Evolutionary conservation across 2,329 filamentous ascomycete species (phyloP).

Genomic region (Hirsutella thompsonii): DNA sequence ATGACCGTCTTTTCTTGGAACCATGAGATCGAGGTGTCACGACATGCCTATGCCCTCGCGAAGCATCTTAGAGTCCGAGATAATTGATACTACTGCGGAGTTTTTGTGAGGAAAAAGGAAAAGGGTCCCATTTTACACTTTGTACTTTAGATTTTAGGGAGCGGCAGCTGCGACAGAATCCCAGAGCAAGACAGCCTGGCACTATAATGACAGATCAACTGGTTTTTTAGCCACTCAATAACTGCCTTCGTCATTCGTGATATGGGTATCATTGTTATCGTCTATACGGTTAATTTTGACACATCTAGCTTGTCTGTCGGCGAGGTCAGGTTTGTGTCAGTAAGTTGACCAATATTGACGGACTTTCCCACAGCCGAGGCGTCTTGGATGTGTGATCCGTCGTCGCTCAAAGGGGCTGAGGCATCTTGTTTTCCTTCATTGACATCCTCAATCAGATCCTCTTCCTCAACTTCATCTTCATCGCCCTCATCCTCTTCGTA

Average conservation of each 20-base stretch:
- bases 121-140: constrained; percentile 19
- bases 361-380: too few species aligned
- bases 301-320: too few species aligned
- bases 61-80: constrained; percentile 24
- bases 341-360: too few species aligned
- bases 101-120: constrained; percentile 9
- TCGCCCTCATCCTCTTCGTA: constrained; percentile 15
- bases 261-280: not conserved
- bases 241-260: constrained; percentile 6
- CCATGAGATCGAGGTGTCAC: constrained; percentile 9
- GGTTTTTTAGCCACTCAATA: constrained; percentile 2
- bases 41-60: constrained; percentile 15
- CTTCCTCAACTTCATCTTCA: constrained; percentile 15
- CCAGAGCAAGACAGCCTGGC: constrained; percentile 8
- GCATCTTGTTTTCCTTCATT: constrained; percentile 5
- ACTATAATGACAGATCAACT: constrained; percentile 10
- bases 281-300: not conserved
- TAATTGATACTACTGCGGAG: constrained; percentile 19
- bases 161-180: constrained; percentile 11
- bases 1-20: constrained; percentile 7
- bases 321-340: too few species aligned
- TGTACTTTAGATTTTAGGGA: constrained; percentile 26
- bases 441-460: constrained; percentile 9
- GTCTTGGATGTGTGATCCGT: too few species aligned
- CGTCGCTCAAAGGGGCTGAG: too few species aligned